These are phyloP conservation scores for Backusella circina DNA, from an alignment of 192 early-diverging fungal species.

Conservation along the genomic window DNA sequence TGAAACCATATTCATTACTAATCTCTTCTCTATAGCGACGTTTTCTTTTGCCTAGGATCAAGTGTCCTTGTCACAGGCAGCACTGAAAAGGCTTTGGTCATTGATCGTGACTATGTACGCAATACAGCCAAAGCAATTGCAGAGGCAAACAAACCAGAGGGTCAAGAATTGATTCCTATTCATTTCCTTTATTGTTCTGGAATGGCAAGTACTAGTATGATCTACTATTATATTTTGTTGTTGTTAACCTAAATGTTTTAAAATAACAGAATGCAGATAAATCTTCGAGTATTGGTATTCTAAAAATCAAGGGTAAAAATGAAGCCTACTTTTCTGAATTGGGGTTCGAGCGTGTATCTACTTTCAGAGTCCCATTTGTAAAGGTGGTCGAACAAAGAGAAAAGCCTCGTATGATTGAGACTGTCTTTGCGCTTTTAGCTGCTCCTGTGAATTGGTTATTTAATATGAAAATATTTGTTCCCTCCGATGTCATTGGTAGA, in stretches of 20 bases:
- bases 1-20: not conserved
- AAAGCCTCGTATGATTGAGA: slow-evolving; percentile 2
- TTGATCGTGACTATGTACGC: slow-evolving; percentile 77
- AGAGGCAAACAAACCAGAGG: slow-evolving; percentile 36
- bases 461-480: not conserved
- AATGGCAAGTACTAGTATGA: not conserved
- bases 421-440: not conserved
- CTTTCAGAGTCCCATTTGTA: not conserved
- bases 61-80: slow-evolving; percentile 60
- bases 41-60: slow-evolving; percentile 72
- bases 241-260: not conserved
- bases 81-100: slow-evolving; percentile 61
- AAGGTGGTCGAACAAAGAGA: not conserved
- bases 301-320: slow-evolving; percentile 46
- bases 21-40: slow-evolving; percentile 38
- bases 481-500: slow-evolving; percentile 16
- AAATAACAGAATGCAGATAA: not conserved
- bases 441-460: not conserved
- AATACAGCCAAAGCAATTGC: slow-evolving; percentile 57
- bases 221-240: not conserved
- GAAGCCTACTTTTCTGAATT: not conserved
- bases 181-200: not conserved
- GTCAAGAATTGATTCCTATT: not conserved
- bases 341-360: not conserved
- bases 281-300: slow-evolving; percentile 32